Conservation (phyloP, 2,329 filamentous ascomycete species). For the Geosmithia flava region DNA sequence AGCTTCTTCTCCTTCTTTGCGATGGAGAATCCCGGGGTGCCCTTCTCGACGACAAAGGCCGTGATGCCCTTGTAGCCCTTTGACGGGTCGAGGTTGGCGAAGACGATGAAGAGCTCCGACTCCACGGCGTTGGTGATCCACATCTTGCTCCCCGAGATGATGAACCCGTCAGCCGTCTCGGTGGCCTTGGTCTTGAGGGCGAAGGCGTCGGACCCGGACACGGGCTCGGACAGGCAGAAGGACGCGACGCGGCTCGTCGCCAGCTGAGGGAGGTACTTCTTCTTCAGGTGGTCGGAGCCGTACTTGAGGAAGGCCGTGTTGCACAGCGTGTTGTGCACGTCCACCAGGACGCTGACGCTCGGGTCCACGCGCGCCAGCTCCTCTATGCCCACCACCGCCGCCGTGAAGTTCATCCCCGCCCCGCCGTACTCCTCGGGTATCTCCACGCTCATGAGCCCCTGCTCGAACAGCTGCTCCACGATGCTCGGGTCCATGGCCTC, state of each 20-base stretch:
- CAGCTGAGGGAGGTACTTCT: slow-evolving; percentile 78
- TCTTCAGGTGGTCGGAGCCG: slow-evolving; percentile 64
- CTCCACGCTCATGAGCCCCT: slow-evolving; percentile 93
- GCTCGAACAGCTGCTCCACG: slow-evolving; percentile 91
- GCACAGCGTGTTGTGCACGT: slow-evolving; percentile 96
- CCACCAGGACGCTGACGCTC: slow-evolving; percentile 86
- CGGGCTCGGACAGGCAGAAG: slow-evolving; percentile 87
- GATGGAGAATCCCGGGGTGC: slow-evolving; percentile 77
- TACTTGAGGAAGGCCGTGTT: slow-evolving; percentile 88
- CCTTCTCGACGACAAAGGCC: slow-evolving; percentile 90
- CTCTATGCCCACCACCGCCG: slow-evolving; percentile 92
- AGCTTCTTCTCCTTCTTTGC: slow-evolving; percentile 99
- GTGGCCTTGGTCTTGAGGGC: slow-evolving; percentile 84
- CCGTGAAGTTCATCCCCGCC: slow-evolving; percentile 96
- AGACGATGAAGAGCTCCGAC: slow-evolving; percentile 91
- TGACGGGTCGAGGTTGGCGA: slow-evolving; percentile 84
- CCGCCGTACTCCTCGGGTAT: slow-evolving; percentile 96
- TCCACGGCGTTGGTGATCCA: slow-evolving; percentile 99
- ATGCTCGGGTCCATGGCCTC: slow-evolving; percentile 83
- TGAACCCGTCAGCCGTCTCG: slow-evolving; percentile 73
- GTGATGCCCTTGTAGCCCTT: slow-evolving; percentile 97
- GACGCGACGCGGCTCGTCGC: slow-evolving; percentile 84
- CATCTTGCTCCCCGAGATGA: slow-evolving; percentile 91
- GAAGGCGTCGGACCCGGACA: slow-evolving; percentile 90
- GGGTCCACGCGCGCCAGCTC: slow-evolving; percentile 91